Base-by-base conservation (phyloP, 768 basidiomycete species). In the Galerina marginata region DNA sequence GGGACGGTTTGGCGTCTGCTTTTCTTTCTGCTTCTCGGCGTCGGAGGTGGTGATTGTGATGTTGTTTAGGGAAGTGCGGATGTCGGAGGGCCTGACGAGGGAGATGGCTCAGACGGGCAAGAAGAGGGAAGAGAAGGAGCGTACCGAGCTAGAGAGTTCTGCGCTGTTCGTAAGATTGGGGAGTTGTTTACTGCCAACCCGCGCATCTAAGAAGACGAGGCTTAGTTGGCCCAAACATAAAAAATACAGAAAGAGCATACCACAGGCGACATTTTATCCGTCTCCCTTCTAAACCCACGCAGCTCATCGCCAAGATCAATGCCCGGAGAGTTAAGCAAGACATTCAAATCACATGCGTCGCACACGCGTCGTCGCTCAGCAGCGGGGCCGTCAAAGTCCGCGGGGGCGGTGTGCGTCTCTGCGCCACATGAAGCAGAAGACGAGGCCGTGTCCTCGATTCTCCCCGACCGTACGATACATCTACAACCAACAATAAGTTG, bases 311-410 rank as follows among this genome's bases (percentile, higher is more conserved):
- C 85, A 50, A 88, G 64, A 14, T 84, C 76, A n/a, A 87, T 70
- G 36, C 75, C 71, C 0, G 81, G 81, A 56, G 84, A 83, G 67
- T 89, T 89, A 29, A 88, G 67, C 7, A 85, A 65, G 15, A 88
- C 82, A 63, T 88, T 89, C 6, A 88, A 72, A 89, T 77, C 0
- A 85, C 86, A 64, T 82, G 83, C 0, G 86, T 85, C 6, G 86
- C 86, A 67, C 87, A 89, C 4, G 87, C 85, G 65, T 89, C 86
- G 64, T 85, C 81, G 71, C 81, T 83, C 81, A 2, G 86, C 81
- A 10, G 83, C 81, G 2, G 85, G 80, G 67, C 86, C 83, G 33
- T 80, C 74, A 62, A 84, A 82, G 65, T 81, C 81, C 2, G 74
- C 68, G 4, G 79, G 70, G 33, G 20, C 79, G 73, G 66, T 82